phyloP scores from a whole-genome alignment of 345 rosid species.

The Eucalyptus regnans region DNA sequence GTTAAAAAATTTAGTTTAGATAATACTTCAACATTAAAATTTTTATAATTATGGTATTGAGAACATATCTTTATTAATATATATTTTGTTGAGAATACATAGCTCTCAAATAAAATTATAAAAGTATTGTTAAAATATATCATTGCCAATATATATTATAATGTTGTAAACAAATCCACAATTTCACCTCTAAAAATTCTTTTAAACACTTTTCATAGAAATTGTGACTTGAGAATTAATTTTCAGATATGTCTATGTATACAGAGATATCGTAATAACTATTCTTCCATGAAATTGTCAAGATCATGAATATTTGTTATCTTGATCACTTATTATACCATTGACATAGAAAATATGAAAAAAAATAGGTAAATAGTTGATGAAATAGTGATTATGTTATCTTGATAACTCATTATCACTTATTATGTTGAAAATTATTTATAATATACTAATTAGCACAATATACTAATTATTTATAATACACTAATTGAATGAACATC shows the following conservation, averaged over 20 bases:
- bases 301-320: no score
- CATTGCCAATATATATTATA: not conserved
- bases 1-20: not conserved
- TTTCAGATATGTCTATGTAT: not conserved
- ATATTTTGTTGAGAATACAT: not conserved
- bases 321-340: no score
- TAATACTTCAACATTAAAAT: not conserved
- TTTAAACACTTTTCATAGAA: not conserved
- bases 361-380: no score
- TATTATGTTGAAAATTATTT: no score
- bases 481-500: not conserved
- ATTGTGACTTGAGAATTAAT: not conserved
- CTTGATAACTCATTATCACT: no score
- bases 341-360: accelerated
- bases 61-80: not conserved
- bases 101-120: not conserved
- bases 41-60: not conserved
- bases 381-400: no score
- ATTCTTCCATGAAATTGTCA: not conserved
- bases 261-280: not conserved
- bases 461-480: no score
- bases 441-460: no score
- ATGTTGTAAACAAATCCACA: no score
- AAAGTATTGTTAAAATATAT: not conserved
- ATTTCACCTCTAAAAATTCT: not conserved